A percentile compares a stretch with the other conserved stretches of the same genome.
Evolutionary conservation across 192 early-diverging fungal genomes (phyloP).

Genomic region (Haplosporangium gracile): DNA sequence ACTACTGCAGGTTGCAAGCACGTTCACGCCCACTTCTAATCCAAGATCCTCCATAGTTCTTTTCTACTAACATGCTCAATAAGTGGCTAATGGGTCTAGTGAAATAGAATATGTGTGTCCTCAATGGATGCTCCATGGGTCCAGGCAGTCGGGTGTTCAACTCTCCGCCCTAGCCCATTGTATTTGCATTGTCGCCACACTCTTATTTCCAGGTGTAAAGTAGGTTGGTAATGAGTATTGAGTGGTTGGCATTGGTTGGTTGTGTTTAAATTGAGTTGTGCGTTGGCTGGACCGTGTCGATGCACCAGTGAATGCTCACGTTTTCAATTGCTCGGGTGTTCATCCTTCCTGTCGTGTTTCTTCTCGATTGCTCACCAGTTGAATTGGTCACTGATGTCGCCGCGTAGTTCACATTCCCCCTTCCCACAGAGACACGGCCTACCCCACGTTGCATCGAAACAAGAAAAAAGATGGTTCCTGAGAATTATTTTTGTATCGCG

Average conservation of each 20-base stretch:
- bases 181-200: not conserved
- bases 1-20: not conserved
- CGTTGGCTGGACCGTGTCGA: not conserved
- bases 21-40: not conserved
- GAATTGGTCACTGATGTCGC: not conserved
- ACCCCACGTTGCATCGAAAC: not conserved
- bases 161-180: not conserved
- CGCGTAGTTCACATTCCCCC: not conserved
- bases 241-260: not conserved
- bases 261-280: not conserved
- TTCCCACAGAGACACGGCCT: not conserved
- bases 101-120: not conserved
- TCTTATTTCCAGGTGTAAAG: not conserved
- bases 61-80: not conserved
- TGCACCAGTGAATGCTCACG: not conserved
- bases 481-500: constrained; percentile 1
- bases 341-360: not conserved
- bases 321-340: not conserved
- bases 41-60: not conserved
- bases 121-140: not conserved
- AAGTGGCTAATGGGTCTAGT: not conserved
- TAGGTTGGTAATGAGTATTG: not conserved
- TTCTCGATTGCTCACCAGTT: not conserved
- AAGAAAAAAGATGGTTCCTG: not conserved
- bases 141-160: not conserved